Conservation (phyloP, 2,329 filamentous ascomycete genomes). For the Exophiala mesophila region DNA sequence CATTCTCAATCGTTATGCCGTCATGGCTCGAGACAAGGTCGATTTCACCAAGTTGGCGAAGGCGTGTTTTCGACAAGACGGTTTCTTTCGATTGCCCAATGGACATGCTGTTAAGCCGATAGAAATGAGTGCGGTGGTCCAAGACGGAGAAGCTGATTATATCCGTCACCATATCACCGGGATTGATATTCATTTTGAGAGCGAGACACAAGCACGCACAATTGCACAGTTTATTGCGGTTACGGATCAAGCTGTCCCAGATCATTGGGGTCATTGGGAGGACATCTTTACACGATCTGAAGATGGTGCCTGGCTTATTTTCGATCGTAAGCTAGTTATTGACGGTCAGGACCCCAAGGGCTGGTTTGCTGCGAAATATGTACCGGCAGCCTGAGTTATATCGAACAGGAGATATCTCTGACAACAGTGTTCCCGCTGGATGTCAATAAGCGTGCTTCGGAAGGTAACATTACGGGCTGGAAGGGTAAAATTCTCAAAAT, state of each 20-base stretch:
- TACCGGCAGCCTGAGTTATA: too few species aligned
- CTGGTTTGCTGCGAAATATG: constrained; percentile 2
- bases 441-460: too few species aligned
- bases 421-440: too few species aligned
- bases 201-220: not conserved
- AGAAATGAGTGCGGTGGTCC: constrained; percentile 2
- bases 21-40: constrained; percentile 5
- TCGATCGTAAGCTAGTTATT: constrained; percentile 4
- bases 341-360: constrained; percentile 7
- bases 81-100: constrained; percentile 4
- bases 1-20: constrained; percentile 8
- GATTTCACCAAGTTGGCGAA: not conserved
- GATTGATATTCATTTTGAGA: constrained; percentile 7
- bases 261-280: constrained; percentile 12
- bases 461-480: too few species aligned
- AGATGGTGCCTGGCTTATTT: constrained; percentile 7
- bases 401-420: too few species aligned
- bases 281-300: constrained; percentile 1
- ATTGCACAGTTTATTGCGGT: not conserved
- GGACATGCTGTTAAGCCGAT: constrained; percentile 4
- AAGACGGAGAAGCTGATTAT: constrained; percentile 3
- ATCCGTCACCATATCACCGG: constrained; percentile 12
- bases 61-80: constrained; percentile 1
- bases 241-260: constrained; percentile 1
- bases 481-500: too few species aligned